These are phyloP conservation scores for Ilex aquifolium DNA, from an alignment of 257 asterid species.

Conservation along the genomic window DNA sequence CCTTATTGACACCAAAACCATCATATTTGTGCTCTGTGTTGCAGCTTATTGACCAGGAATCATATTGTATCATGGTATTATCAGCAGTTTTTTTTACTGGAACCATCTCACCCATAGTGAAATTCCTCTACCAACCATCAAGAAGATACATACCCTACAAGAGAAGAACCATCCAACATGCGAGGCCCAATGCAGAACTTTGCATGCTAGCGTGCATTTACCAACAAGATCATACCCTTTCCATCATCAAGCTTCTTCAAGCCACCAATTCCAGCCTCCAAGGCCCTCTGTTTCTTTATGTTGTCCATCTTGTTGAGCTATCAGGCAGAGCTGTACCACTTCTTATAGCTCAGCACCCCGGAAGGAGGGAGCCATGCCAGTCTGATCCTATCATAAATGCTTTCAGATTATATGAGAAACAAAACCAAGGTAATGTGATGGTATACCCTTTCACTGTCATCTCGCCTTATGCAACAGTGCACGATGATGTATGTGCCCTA, in stretches of 20 bases:
- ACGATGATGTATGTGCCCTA: conserved; percentile 34
- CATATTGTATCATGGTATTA: conserved; percentile 25
- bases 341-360: conserved; percentile 19
- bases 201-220: conserved; percentile 31
- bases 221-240: conserved; percentile 27
- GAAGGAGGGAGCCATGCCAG: neutral
- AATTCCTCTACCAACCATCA: conserved; percentile 28
- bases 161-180: conserved; percentile 22
- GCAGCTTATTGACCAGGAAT: conserved; percentile 32
- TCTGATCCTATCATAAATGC: conserved; percentile 34
- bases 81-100: conserved; percentile 21
- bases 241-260: conserved; percentile 25
- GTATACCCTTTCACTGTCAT: conserved; percentile 29
- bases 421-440: conserved; percentile 16
- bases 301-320: conserved; percentile 32
- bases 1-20: too few species aligned
- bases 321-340: conserved; percentile 27
- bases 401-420: conserved; percentile 21
- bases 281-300: conserved; percentile 22
- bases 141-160: conserved; percentile 14
- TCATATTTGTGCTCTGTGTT: neutral
- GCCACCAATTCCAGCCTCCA: conserved; percentile 21
- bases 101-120: conserved; percentile 24
- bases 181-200: conserved; percentile 21
- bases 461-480: conserved; percentile 38